Base-by-base conservation (phyloP, 176 grass and related monocot genomes). In the Alopecurus myosuroides region DNA sequence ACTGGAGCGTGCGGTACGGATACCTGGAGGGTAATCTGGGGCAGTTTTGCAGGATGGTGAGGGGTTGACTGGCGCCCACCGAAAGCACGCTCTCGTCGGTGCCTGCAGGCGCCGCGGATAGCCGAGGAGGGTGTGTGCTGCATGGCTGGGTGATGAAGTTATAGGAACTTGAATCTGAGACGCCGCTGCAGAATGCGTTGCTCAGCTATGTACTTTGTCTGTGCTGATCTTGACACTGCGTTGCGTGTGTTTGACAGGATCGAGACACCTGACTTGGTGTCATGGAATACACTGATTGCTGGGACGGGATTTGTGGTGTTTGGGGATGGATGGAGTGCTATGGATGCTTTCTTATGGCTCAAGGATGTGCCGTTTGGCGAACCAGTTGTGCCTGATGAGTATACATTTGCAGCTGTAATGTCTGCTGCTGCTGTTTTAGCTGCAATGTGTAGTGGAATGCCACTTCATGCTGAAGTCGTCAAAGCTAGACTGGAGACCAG, bases 201-300 rank as follows among this genome's bases (percentile, higher is more conserved):
- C 85, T 98, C 0, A 83, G 87, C 78, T n/a, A 93, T 98, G 93
- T 98, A 98, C 77, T 79, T 89, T 22, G 70, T 79, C 88, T 90
- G 82, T 0, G 68, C 89, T 56, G 93, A 98, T 81, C 74, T 98
- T 72, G 65, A 46, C 19, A 85, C 87, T 22, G 85, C 91, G 1
- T 17, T 82, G 5, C 18, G 9, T 72, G 87, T 95, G 56, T 95
- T 98, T 74, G 60, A 92, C 22, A 95, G 83, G 68, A 98, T 90
- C 18, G 62, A 85, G 46, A 83, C 23, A 2, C 89, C 93, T 4
- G 87, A 93, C 62, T 70, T 98, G 67, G 87, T 95, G 30, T 98
- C 95, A 10, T 98, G 93, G 95, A 98, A 98, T 55, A 92, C 95
- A 20, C 30, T 98, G 56, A 92, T 98, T 52, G 31, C 89, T 45